These are phyloP conservation scores for Blastobotrys parvus DNA, from an alignment of 805 yeast species.

Conservation along the genomic window DNA sequence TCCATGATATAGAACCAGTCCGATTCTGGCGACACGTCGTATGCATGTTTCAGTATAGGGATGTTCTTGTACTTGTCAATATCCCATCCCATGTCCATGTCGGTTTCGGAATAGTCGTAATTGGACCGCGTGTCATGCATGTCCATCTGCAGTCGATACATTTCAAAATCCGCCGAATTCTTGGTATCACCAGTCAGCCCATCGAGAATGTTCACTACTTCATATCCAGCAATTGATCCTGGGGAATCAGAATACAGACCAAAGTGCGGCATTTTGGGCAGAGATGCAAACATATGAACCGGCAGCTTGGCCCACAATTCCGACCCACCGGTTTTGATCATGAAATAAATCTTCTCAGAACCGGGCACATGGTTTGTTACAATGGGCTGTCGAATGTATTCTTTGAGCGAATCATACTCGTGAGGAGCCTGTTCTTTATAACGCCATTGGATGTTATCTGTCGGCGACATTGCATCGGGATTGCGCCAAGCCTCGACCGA, in stretches of 20 bases:
- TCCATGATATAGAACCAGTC: slow-evolving; percentile 33
- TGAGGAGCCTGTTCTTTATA: too few species aligned
- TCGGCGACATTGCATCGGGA: too few species aligned
- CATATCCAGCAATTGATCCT: slow-evolving; percentile 25
- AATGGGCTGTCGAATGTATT: too few species aligned
- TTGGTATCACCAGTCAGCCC: slow-evolving; percentile 16
- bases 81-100: slow-evolving; percentile 26
- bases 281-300: slow-evolving; percentile 27
- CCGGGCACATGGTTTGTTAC: too few species aligned
- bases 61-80: slow-evolving; percentile 31
- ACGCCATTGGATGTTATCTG: too few species aligned
- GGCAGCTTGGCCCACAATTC: slow-evolving; percentile 31
- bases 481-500: too few species aligned
- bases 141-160: slow-evolving; percentile 23
- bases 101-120: slow-evolving; percentile 10
- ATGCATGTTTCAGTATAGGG: slow-evolving; percentile 30
- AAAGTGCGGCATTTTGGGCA: slow-evolving; percentile 25
- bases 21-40: slow-evolving; percentile 17
- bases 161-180: slow-evolving; percentile 15
- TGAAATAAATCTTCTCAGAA: slow-evolving; percentile 23
- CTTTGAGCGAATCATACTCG: too few species aligned
- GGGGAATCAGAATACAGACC: slow-evolving; percentile 29
- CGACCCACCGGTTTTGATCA: slow-evolving; percentile 32
- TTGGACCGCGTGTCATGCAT: slow-evolving; percentile 17
- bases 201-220: slow-evolving; percentile 26